Evolutionary conservation across 1,284 basidiomycete genomes (phyloP), one percentile per base, ranked within the genome.

Genomic region (Trichosporon sp.): DNA sequence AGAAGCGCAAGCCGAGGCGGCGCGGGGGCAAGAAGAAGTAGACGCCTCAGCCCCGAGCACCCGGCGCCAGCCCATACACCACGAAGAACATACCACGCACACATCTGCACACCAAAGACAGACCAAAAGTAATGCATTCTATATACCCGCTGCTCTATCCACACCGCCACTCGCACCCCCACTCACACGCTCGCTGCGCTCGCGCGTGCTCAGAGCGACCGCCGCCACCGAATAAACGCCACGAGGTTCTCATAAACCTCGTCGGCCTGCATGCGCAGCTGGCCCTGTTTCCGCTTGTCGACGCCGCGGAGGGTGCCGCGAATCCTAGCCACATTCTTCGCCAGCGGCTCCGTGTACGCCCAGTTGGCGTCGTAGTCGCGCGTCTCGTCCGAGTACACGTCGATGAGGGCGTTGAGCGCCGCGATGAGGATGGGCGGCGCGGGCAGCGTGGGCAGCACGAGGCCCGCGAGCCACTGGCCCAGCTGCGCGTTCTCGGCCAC

Each of bases 371-470:
- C 95, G 80, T 92, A 97, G 0, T 89, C 86, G 64, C 89, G 83
- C 9, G 84, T 87, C 82, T 99, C 97, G 83, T 99, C 96, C 1
- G 95, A 93, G 81, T 92, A 99, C 64, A 96, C 91, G 81, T 98
- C 96, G 73, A 98, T 93, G 63, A 98, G 82, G 29, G 91, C 92
- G 42, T 96, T 95, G 34, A 90, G 84, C 0, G 89, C 88, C 75
- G 96, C 93, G 21, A 98, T 86, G 68, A 92, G 85, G 0, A 90
- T 86, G 29, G 81, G 72, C 56, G 86, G 86, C 70, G 89, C 74
- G 77, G 70, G 11, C 88, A 88, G 31, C 13, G 72, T 65, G 15
- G 65, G 51, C 4, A 60, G 27, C 8, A 60, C 56, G 13, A 65
- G 47, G 60, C 64, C 64, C 9, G 73, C 60, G 35, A 80, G 70